Evolutionary conservation across 2,329 filamentous ascomycete genomes (phyloP), one percentile per base, ranked within the genome.

Genomic region (Diaporthe citriasiana): DNA sequence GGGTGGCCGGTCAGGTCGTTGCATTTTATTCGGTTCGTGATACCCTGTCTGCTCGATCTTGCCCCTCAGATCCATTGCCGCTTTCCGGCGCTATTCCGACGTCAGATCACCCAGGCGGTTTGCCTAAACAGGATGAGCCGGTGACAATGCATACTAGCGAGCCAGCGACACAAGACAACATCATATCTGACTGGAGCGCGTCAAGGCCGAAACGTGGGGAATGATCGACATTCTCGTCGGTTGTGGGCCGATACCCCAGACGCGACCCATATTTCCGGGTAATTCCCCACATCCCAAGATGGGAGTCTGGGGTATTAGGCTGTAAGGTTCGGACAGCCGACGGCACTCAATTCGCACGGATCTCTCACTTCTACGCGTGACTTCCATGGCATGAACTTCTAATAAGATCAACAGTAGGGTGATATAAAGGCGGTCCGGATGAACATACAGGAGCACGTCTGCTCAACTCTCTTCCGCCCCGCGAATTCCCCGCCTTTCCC

Each of bases 141-240:
- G n/a, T 40, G 22, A 10, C 53, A 27, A n/a, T 25, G 56, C 10
- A 7, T 25, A 27, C 33, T 45, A 55, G 38, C 40, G 45, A 55
- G 33, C 35, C 17, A 60, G n/a, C 8, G 45, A 30, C 17, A n/a
- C 56, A 59, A 27, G 45, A 15, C 56, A 19, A 8, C 19, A 12
- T 60, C 30, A 7, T 59, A 17, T 35, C n/a, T 71, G 27, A 73
- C 57, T 73, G 66, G 72, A 73, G 66, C 72, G 72, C 66, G 51
- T 73, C 45, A 15, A 38, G 33, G 47, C 17, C 30, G 15, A 45
- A n/a, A 55, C 27, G 68, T 40, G 56, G 68, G 59, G 66, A 40
- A 53, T 3, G 42, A n/a, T 53, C 27, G 17, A 73, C 47, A 50
- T 55, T 22, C 47, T 35, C 35, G 47, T 71, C 38, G 56, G 42